Evolutionary conservation across 148 eudicot genomes (phyloP).

Genomic region (Fagopyrum tataricum): DNA sequence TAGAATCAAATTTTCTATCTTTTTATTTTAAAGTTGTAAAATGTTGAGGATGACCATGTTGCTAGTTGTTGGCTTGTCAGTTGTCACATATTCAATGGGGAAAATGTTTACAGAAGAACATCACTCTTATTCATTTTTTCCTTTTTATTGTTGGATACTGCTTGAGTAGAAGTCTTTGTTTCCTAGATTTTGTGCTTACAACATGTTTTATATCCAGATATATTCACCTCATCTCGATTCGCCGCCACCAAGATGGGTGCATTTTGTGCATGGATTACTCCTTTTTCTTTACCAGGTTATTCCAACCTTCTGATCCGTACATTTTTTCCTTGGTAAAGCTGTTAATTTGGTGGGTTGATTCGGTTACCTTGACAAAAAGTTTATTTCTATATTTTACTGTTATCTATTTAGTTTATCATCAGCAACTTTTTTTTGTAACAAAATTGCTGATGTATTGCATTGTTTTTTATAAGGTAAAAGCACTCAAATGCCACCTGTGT

Average conservation of each 20-base stretch:
- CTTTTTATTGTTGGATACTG: background rate
- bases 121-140: background rate
- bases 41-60: background rate
- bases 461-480: background rate
- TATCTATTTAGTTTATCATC: background rate
- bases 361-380: background rate
- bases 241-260: slow-evolving; percentile 98
- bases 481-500: background rate
- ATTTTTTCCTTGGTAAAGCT: background rate
- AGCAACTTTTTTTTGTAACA: background rate
- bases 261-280: slow-evolving; percentile 84
- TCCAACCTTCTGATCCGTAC: background rate
- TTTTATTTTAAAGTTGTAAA: background rate
- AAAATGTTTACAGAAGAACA: background rate
- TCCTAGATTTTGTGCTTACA: background rate
- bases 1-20: background rate
- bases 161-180: background rate
- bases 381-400: background rate
- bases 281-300: slow-evolving; percentile 94
- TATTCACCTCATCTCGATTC: slow-evolving; percentile 93
- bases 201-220: slow-evolving; percentile 38
- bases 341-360: background rate
- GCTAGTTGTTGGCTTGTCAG: background rate
- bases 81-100: background rate
- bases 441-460: background rate